phyloP scores from a whole-genome alignment of 2,329 filamentous ascomycete genomes.

The Hirsutella minnesotensis region DNA sequence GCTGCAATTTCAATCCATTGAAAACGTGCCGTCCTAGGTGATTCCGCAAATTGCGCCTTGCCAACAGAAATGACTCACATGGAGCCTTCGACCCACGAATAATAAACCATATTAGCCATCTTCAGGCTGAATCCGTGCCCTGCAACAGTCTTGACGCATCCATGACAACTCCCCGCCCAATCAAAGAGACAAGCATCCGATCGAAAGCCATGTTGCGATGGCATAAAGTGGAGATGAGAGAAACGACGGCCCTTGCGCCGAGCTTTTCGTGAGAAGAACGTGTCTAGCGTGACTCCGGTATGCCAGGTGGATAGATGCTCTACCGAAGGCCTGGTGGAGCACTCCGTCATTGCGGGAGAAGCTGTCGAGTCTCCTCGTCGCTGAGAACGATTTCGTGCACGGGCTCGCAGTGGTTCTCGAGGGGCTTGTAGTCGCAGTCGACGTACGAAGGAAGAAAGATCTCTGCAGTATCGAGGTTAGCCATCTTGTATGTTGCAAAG shows the following conservation, averaged over 20 bases:
- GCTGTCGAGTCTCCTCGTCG: slow-evolving; percentile 61
- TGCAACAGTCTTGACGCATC: neutral
- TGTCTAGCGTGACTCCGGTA: slow-evolving; percentile 3
- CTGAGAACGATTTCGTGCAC: slow-evolving; percentile 68
- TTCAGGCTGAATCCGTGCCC: neutral
- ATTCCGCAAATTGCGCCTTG: neutral
- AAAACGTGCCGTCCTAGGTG: too few species aligned
- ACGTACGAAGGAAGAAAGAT: slow-evolving; percentile 73
- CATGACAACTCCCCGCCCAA: neutral
- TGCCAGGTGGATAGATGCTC: slow-evolving; percentile 1
- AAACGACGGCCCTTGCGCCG: slow-evolving; percentile 2
- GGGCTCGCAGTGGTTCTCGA: slow-evolving; percentile 65
- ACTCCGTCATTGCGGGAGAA: slow-evolving; percentile 49
- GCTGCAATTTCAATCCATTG: too few species aligned
- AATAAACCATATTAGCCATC: neutral
- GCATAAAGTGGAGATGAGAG: neutral
- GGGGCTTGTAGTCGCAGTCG: slow-evolving; percentile 61
- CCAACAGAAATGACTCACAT: neutral
- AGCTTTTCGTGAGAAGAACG: slow-evolving; percentile 4
- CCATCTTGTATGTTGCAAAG: too few species aligned
- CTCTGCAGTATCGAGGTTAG: slow-evolving; percentile 33
- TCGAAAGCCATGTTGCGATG: neutral
- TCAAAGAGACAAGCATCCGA: neutral
- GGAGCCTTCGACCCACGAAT: neutral
- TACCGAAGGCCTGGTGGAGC: neutral